Conservation (phyloP, 148 eudicot species). For the Chenopodium formosanum region DNA sequence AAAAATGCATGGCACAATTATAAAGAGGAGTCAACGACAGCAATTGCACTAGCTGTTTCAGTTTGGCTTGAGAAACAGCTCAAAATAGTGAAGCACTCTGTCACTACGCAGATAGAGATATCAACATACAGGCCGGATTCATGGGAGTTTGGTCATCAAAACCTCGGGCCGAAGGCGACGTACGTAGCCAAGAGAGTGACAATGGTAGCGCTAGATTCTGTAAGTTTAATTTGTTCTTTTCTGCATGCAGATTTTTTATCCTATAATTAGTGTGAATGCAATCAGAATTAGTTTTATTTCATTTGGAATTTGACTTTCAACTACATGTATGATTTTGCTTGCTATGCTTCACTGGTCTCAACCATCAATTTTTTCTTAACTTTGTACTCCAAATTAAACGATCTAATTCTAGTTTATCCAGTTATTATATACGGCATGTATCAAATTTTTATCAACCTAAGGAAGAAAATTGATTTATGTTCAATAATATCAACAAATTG, state of each 20-base stretch:
- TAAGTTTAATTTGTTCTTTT: background rate
- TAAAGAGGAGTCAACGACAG: background rate
- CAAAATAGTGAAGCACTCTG: background rate
- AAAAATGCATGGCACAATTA: background rate
- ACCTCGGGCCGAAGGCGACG: background rate
- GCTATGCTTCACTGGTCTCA: too few relatives aligned
- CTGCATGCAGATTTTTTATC: background rate
- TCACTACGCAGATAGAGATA: background rate
- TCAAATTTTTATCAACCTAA: too few relatives aligned
- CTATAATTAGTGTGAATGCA: background rate
- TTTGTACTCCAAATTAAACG: too few relatives aligned
- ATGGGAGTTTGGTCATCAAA: constrained; percentile 9
- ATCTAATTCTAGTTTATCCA: too few relatives aligned
- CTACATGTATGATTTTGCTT: too few relatives aligned
- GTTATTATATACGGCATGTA: too few relatives aligned
- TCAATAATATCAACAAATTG: too few relatives aligned
- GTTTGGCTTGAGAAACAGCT: too few relatives aligned
- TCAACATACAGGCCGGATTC: background rate
- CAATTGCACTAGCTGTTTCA: background rate
- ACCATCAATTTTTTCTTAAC: too few relatives aligned
- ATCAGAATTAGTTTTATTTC: background rate
- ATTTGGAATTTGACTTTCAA: background rate
- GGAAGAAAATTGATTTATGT: too few relatives aligned
- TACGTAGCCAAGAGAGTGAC: constrained; percentile 1
- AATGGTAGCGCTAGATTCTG: background rate